Conservation (phyloP, 202 grass and related monocot species). For the Panicum virgatum region DNA sequence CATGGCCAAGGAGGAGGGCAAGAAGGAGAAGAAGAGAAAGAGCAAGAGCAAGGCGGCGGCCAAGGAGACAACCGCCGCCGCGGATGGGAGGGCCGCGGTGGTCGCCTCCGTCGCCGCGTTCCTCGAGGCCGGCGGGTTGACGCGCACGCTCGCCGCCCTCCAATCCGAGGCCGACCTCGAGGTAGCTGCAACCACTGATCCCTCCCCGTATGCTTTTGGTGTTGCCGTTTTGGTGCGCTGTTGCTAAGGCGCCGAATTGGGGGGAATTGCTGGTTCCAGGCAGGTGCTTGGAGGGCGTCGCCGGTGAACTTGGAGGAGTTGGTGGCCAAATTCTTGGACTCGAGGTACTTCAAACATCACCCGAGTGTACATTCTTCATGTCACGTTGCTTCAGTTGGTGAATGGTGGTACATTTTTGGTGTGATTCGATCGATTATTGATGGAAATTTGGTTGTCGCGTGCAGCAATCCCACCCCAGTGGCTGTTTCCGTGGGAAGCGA, state of each 20-base stretch:
- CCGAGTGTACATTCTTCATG: neutral
- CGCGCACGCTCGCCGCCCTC: slow-evolving; percentile 58
- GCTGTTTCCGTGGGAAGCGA: neutral
- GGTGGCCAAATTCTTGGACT: slow-evolving; percentile 50
- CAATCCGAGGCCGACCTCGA: slow-evolving; percentile 67
- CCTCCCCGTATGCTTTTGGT: neutral
- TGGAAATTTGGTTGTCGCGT: neutral
- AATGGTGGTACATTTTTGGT: neutral
- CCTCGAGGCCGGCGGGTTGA: slow-evolving; percentile 63
- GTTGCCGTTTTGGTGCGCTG: neutral
- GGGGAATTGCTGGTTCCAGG: slow-evolving; percentile 36
- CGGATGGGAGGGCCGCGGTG: slow-evolving; percentile 15
- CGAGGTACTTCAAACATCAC: slow-evolving; percentile 44
- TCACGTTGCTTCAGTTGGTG: neutral
- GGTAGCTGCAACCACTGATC: slow-evolving; percentile 11
- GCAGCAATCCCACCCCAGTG: neutral
- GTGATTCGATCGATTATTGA: neutral
- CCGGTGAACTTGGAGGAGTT: slow-evolving; percentile 56
- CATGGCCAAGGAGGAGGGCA: slow-evolving; percentile 53
- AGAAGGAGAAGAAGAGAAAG: slow-evolving; percentile 58
- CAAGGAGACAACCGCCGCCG: neutral
- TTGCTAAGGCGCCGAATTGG: neutral
- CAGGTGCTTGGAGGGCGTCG: slow-evolving; percentile 50
- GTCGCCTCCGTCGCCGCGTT: slow-evolving; percentile 67
- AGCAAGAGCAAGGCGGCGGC: slow-evolving; percentile 40